Conservation (phyloP, 2,329 filamentous ascomycete genomes). For the Calonectria pauciramosa region DNA sequence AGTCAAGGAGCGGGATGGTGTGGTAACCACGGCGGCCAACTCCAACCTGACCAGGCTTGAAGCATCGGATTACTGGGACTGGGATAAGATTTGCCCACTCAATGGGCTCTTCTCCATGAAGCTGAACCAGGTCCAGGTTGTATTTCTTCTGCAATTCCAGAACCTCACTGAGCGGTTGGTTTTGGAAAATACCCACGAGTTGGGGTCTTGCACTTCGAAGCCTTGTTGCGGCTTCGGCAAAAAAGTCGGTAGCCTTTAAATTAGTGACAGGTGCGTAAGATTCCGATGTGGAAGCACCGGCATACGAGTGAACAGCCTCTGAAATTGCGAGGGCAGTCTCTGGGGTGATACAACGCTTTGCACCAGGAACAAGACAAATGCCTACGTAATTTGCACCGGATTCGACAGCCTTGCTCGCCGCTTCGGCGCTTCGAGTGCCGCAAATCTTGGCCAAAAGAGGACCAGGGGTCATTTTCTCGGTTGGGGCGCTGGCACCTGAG, state of each 20-base stretch:
- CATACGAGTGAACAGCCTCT: conserved; percentile 80
- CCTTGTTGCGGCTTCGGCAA: conserved; percentile 66
- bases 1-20: conserved; percentile 86
- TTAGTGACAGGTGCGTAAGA: conserved; percentile 45
- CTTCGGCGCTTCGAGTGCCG: conserved; percentile 87
- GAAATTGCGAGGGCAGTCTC: conserved; percentile 88
- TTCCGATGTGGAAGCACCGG: conserved; percentile 54
- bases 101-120: conserved; percentile 91
- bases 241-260: conserved; percentile 75
- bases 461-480: conserved; percentile 52
- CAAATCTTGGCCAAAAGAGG: conserved; percentile 91
- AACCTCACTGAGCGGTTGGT: conserved; percentile 88
- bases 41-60: conserved; percentile 81
- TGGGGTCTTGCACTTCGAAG: conserved; percentile 74
- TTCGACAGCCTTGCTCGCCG: conserved; percentile 83
- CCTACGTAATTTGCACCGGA: conserved; percentile 93
- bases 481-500: conserved; percentile 63
- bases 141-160: conserved; percentile 83
- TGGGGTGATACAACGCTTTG: conserved; percentile 83
- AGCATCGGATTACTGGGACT: conserved; percentile 90
- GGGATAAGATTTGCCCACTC: conserved; percentile 94
- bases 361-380: conserved; percentile 88
- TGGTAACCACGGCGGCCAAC: conserved; percentile 85
- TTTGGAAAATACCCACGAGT: conserved; percentile 93
- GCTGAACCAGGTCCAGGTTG: conserved; percentile 88